A percentile compares a stretch with the other conserved stretches of the same genome.
Conservation (phyloP, 2,329 filamentous ascomycete genomes). For the Stromatinia cepivora region DNA sequence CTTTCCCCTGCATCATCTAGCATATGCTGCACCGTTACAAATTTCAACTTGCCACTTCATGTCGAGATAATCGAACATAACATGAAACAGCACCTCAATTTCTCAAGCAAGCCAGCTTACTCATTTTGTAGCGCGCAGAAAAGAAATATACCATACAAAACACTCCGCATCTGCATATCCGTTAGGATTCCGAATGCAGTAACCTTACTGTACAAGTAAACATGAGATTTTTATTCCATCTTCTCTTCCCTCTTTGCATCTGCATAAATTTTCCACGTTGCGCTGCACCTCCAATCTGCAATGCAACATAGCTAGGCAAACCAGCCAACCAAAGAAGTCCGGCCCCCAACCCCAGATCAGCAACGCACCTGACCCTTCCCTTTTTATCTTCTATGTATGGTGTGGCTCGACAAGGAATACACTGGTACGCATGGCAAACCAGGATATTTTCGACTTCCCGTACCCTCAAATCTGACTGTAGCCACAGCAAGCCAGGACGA, state of each 20-base stretch:
- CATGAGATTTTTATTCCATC: slow-evolving; percentile 5
- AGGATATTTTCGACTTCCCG: slow-evolving; percentile 3
- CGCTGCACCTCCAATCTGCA: slow-evolving; percentile 16
- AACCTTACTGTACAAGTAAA: not conserved
- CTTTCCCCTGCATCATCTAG: not conserved
- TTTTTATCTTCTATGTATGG: not conserved
- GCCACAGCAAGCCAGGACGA: slow-evolving; percentile 1
- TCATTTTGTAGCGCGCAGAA: not conserved
- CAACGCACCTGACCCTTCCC: not conserved
- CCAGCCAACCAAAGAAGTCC: slow-evolving; percentile 6
- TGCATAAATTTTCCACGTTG: slow-evolving; percentile 20
- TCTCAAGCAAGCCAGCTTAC: slow-evolving; percentile 9
- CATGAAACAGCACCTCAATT: slow-evolving; percentile 5
- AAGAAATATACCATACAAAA: not conserved
- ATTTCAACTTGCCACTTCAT: not conserved
- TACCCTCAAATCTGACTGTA: slow-evolving; percentile 18
- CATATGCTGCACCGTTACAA: not conserved
- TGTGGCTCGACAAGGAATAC: slow-evolving; percentile 9
- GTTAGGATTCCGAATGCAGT: not conserved
- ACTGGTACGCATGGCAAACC: slow-evolving; percentile 22
- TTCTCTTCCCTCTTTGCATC: slow-evolving; percentile 1
- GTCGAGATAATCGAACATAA: not conserved
- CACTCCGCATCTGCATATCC: slow-evolving; percentile 15
- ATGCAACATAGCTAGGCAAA: slow-evolving; percentile 5
- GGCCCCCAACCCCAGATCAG: slow-evolving; percentile 20